Evolutionary conservation across 2,329 filamentous ascomycete genomes (phyloP).

Genomic region (Penicillium olsonii): DNA sequence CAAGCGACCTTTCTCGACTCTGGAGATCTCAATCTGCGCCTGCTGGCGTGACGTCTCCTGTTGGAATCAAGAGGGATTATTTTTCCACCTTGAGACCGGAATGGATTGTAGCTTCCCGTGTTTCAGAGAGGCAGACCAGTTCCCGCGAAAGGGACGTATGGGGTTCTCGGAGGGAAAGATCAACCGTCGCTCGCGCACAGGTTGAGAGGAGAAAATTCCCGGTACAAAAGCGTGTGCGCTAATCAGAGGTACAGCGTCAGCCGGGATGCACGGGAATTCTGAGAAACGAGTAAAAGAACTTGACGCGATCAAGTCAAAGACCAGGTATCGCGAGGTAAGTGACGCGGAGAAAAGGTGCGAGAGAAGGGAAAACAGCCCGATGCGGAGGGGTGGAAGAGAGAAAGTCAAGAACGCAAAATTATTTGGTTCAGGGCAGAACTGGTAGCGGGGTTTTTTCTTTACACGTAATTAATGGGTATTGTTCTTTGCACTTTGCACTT

Average conservation of each 20-base stretch:
- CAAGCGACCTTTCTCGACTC: conserved; percentile 23
- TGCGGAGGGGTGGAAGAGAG: conserved; percentile 23
- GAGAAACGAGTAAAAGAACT: conserved; percentile 13
- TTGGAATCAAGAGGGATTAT: conserved; percentile 27
- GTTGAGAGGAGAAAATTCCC: conserved; percentile 10
- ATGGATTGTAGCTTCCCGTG: conserved; percentile 30
- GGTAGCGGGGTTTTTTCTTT: conserved; percentile 26
- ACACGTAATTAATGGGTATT: conserved; percentile 12
- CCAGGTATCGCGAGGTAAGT: conserved; percentile 8
- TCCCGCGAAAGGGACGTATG: conserved; percentile 1
- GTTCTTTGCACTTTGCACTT: background rate
- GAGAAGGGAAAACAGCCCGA: conserved; percentile 21
- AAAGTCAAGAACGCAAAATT: conserved; percentile 30
- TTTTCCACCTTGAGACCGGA: conserved; percentile 32
- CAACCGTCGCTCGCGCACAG: conserved; percentile 12
- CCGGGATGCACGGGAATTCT: conserved; percentile 11
- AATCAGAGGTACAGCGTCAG: background rate
- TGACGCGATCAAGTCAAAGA: conserved; percentile 25
- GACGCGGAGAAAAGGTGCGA: conserved; percentile 8
- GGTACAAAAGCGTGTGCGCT: conserved; percentile 13
- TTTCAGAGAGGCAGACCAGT: conserved; percentile 20
- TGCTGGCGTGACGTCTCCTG: conserved; percentile 26
- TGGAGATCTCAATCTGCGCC: conserved; percentile 23
- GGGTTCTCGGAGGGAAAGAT: conserved; percentile 7
- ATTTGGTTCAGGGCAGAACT: conserved; percentile 28